A percentile compares a stretch with the other conserved stretches of the same genome.
Conservation (phyloP, 164 flowering plant genomes). For the Berberis thunbergii region DNA sequence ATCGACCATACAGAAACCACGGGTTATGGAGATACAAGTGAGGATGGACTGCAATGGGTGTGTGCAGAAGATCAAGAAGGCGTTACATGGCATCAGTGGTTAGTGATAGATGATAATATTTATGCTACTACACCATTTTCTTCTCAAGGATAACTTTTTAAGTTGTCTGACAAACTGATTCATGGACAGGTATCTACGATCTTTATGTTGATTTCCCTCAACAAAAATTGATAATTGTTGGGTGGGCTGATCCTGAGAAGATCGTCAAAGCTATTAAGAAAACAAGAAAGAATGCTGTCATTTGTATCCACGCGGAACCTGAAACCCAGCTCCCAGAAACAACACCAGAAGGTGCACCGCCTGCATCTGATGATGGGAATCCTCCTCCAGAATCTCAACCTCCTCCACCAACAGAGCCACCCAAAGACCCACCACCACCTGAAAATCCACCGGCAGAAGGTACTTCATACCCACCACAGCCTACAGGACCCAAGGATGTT, state of each 20-base stretch:
- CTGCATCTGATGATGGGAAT: slow-evolving; percentile 28
- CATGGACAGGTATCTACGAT: slow-evolving; percentile 65
- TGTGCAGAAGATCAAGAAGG: slow-evolving; percentile 92
- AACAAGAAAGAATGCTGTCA: slow-evolving; percentile 69
- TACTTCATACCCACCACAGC: slow-evolving; percentile 8
- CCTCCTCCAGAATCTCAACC: slow-evolving; percentile 33
- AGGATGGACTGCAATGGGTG: slow-evolving; percentile 98
- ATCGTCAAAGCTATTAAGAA: slow-evolving; percentile 78
- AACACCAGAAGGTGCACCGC: slow-evolving; percentile 26
- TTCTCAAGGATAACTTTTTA: not conserved
- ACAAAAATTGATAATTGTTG: slow-evolving; percentile 74
- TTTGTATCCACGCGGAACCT: slow-evolving; percentile 53
- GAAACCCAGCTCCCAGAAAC: slow-evolving; percentile 29
- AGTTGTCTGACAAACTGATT: not conserved
- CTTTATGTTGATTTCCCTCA: slow-evolving; percentile 53
- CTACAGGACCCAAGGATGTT: slow-evolving; percentile 34
- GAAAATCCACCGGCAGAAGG: slow-evolving; percentile 15
- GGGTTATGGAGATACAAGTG: slow-evolving; percentile 70
- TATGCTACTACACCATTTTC: not conserved
- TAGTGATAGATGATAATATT: not conserved
- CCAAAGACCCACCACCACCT: slow-evolving; percentile 19
- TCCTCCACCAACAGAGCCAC: slow-evolving; percentile 21
- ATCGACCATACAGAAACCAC: slow-evolving; percentile 47
- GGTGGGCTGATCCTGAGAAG: slow-evolving; percentile 82
- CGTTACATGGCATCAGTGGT: slow-evolving; percentile 67